phyloP scores from a whole-genome alignment of 306 rosid genomes.

The Senna tora region DNA sequence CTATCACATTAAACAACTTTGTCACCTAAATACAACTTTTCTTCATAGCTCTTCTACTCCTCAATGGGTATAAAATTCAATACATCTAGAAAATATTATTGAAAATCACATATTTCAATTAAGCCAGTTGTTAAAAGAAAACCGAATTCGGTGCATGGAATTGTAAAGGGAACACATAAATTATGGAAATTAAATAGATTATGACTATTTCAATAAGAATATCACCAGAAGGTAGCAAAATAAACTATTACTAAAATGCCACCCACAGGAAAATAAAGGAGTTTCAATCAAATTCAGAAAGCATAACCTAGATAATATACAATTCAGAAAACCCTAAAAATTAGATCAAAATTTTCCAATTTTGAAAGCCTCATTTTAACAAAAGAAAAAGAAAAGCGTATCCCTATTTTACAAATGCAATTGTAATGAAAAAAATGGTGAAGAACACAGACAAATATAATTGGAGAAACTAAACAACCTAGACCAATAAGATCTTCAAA shows the following conservation, averaged over 20 bases:
- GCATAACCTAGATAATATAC: conserved; percentile 25
- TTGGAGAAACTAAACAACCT: neutral
- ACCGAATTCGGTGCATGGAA: conserved; percentile 27
- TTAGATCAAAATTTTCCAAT: conserved; percentile 22
- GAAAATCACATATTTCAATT: too few relatives aligned
- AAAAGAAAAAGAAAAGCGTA: neutral
- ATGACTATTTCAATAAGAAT: neutral
- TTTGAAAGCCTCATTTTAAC: neutral
- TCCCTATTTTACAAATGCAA: conserved; percentile 4
- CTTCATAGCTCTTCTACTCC: too few relatives aligned
- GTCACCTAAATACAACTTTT: too few relatives aligned
- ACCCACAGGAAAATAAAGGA: conserved; percentile 11
- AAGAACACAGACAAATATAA: conserved; percentile 20
- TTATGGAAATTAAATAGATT: conserved; percentile 35
- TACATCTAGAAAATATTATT: too few relatives aligned
- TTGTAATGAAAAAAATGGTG: conserved; percentile 26
- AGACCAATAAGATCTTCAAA: conserved; percentile 10
- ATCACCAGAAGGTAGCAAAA: conserved; percentile 5
- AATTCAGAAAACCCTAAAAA: conserved; percentile 14
- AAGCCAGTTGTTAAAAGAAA: conserved; percentile 7
- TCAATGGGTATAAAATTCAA: too few relatives aligned
- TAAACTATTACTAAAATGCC: conserved; percentile 20
- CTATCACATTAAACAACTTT: too few relatives aligned
- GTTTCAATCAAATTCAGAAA: conserved; percentile 24
- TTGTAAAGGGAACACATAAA: conserved; percentile 29